These are phyloP conservation scores for Volvariella surrecta DNA, from an alignment of 1,284 basidiomycete genomes.

Conservation along the genomic window DNA sequence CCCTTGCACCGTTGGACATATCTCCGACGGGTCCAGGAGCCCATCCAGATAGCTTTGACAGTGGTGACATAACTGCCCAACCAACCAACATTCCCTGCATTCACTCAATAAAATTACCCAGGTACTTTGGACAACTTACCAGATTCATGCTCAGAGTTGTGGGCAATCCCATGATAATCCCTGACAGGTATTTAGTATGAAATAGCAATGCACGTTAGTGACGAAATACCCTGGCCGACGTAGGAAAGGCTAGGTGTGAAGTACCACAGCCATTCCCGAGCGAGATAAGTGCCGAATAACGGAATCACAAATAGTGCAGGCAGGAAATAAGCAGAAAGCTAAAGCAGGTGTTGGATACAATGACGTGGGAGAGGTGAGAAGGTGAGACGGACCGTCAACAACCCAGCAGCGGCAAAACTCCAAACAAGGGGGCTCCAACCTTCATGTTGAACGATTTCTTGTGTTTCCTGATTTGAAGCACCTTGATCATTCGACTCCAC, in stretches of 20 bases:
- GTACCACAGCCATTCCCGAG: slow-evolving; percentile 88
- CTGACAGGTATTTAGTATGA: slow-evolving; percentile 25
- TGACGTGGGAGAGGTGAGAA: slow-evolving; percentile 6
- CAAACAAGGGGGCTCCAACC: slow-evolving; percentile 68
- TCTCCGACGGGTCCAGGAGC: slow-evolving; percentile 85
- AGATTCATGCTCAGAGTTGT: slow-evolving; percentile 92
- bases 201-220: slow-evolving; percentile 9
- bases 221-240: slow-evolving; percentile 70
- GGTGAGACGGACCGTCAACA: slow-evolving; percentile 53
- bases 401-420: slow-evolving; percentile 68
- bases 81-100: slow-evolving; percentile 86
- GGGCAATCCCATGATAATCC: slow-evolving; percentile 97
- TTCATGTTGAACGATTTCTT: slow-evolving; percentile 41
- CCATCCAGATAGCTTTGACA: slow-evolving; percentile 80
- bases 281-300: slow-evolving; percentile 82
- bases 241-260: slow-evolving; percentile 91
- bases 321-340: slow-evolving; percentile 80
- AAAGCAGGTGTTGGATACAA: too few relatives aligned
- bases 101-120: slow-evolving; percentile 1
- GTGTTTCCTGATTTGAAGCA: slow-evolving; percentile 27
- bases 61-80: slow-evolving; percentile 86
- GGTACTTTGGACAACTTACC: slow-evolving; percentile 28
- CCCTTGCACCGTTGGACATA: slow-evolving; percentile 77
- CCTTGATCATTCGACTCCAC: slow-evolving; percentile 14
- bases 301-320: slow-evolving; percentile 90